phyloP scores from a whole-genome alignment of 2,329 filamentous ascomycete genomes.

The Ophiostoma himal-ulmi region DNA sequence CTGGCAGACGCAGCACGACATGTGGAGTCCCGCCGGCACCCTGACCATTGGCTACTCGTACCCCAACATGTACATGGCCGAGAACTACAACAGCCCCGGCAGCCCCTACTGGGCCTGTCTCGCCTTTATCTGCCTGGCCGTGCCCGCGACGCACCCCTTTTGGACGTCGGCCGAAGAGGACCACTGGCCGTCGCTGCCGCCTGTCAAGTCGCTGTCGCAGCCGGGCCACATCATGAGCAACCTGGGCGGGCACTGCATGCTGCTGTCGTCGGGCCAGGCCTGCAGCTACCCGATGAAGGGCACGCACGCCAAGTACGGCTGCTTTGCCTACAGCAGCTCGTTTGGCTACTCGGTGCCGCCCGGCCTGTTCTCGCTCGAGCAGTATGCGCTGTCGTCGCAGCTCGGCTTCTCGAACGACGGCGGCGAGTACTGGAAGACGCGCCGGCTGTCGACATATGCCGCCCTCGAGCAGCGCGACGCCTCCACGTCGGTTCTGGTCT shows the following conservation, averaged over 20 bases:
- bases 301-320: constrained; percentile 75
- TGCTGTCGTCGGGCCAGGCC: constrained; percentile 70
- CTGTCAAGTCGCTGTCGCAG: constrained; percentile 56
- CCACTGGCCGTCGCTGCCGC: constrained; percentile 50
- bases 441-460: constrained; percentile 52
- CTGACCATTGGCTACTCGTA: constrained; percentile 72
- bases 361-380: constrained; percentile 67
- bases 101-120: constrained; percentile 73
- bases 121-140: constrained; percentile 66
- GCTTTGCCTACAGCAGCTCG: constrained; percentile 69
- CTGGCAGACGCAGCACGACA: constrained; percentile 71
- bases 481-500: neutral
- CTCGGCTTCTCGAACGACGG: constrained; percentile 71
- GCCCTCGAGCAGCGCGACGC: neutral
- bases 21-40: constrained; percentile 69
- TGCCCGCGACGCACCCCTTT: constrained; percentile 65
- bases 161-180: constrained; percentile 65
- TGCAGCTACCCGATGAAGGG: constrained; percentile 78
- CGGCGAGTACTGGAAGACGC: constrained; percentile 72
- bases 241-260: constrained; percentile 67
- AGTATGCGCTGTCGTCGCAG: constrained; percentile 69
- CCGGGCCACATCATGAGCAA: constrained; percentile 68
- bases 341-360: constrained; percentile 75
- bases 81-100: constrained; percentile 78
- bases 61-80: constrained; percentile 72